Evolutionary conservation across 306 rosid genomes (phyloP).

Genomic region (Neltuma alba): DNA sequence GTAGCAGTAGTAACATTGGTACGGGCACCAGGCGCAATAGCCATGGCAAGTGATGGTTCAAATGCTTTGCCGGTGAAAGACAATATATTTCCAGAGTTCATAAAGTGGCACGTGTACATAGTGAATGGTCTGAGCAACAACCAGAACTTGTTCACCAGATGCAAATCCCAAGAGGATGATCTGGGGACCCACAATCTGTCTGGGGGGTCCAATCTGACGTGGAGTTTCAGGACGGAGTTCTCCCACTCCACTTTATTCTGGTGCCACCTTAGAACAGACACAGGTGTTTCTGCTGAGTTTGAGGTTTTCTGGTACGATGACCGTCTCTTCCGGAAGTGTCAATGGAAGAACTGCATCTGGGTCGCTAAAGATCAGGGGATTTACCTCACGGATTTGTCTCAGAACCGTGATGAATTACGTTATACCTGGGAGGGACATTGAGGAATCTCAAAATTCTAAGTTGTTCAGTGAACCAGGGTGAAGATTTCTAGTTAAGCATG

Average conservation of each 20-base stretch:
- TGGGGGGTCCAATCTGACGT: slow-evolving; percentile 41
- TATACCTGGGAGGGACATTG: slow-evolving; percentile 31
- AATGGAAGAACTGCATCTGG: slow-evolving; percentile 58
- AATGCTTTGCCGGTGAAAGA: not conserved
- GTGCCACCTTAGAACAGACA: slow-evolving; percentile 36
- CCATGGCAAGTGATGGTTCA: slow-evolving; percentile 26
- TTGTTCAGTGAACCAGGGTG: not conserved
- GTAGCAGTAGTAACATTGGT: not conserved
- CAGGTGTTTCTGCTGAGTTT: slow-evolving; percentile 25
- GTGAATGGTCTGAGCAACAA: slow-evolving; percentile 35
- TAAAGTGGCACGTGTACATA: slow-evolving; percentile 49
- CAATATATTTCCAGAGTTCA: slow-evolving; percentile 38
- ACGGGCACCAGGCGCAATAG: not conserved
- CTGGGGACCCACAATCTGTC: slow-evolving; percentile 21
- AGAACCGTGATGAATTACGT: slow-evolving; percentile 1
- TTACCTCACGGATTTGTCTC: slow-evolving; percentile 34
- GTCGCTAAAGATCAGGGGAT: slow-evolving; percentile 46
- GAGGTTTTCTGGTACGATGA: slow-evolving; percentile 48
- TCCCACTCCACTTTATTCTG: slow-evolving; percentile 42
- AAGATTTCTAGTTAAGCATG: not conserved
- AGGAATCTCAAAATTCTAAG: not conserved
- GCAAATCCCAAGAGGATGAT: slow-evolving; percentile 47
- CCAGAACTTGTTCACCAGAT: slow-evolving; percentile 32
- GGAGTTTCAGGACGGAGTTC: slow-evolving; percentile 51
- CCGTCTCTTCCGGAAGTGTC: slow-evolving; percentile 41